Evolutionary conservation across 345 rosid genomes (phyloP), one percentile per base, ranked within the genome.

Genomic region (Carallia brachiata): DNA sequence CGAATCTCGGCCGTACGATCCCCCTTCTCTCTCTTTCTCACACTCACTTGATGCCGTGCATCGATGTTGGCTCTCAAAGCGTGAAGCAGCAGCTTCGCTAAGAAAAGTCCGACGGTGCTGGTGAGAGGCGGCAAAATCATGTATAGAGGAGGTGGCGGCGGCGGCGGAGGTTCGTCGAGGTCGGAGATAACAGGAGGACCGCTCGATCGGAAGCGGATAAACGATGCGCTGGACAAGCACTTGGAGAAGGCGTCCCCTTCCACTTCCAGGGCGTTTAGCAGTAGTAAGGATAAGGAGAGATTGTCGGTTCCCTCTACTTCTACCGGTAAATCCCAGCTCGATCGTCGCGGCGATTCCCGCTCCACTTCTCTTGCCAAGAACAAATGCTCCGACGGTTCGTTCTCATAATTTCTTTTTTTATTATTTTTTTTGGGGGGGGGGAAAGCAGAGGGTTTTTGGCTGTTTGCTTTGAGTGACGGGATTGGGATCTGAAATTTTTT

Each of bases 221-320:
- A 87, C 54, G 95, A 91, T 76, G 96, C 91, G 61, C 85, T 93
- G 70, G 98, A 93, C 73, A 91, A 88, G 81, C 97, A 93, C 65
- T 83, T 93, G 1, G 92, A 88, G 86, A 93, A 91, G 86, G 83
- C 94, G 5, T 91, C 97, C 32, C 92, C 97, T 55, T 90, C 96
- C 19, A 87, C 98, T 70, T 90, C 98, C 36, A 84, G 93, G 74
- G 84, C 73, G 63, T 75, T 86, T 81, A 76, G 72, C 63, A 78
- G 77, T 65, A 78, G 77, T 66, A 89, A 85, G 78, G 97, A 89
- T 55, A 85, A 83, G 67, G 90, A 83, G 50, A 76, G 82, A 48
- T 71, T 82, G 70, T 79, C 92, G n/a, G 72, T 83, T 36, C 96
- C 96, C 2, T 93, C 96, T 18, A 89, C 90, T 77, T 87, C 97